Evolutionary conservation across 176 grass and related monocot genomes (phyloP).

Genomic region (Aegilops tauschii): DNA sequence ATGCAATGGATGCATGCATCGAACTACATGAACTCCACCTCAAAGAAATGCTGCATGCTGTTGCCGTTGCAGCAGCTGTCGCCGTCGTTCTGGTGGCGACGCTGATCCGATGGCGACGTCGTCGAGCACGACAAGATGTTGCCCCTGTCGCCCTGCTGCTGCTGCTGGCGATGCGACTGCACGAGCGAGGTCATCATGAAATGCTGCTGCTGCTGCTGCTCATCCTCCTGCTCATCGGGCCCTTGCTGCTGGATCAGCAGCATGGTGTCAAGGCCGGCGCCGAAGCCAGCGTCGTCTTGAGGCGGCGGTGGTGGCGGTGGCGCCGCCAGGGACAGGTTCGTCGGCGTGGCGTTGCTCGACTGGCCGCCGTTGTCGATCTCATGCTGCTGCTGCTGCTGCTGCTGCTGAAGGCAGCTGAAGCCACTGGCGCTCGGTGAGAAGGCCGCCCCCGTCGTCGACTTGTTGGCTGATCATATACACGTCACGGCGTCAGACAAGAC

Average conservation of each 20-base stretch:
- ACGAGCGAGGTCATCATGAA: constrained; percentile 14
- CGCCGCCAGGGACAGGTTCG: constrained; percentile 24
- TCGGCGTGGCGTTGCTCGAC: constrained; percentile 5
- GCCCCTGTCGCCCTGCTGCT: background rate
- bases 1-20: background rate
- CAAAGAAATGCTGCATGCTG: constrained; percentile 45
- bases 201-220: too few relatives aligned
- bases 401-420: constrained; percentile 33
- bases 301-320: background rate
- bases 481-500: constrained; percentile 6
- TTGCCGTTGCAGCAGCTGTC: constrained; percentile 18
- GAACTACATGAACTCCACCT: constrained; percentile 50
- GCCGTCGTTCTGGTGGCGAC: constrained; percentile 34
- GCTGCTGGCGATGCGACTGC: constrained; percentile 4
- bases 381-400: background rate
- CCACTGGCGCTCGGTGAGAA: constrained; percentile 25
- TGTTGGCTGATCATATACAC: constrained; percentile 2
- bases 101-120: constrained; percentile 32
- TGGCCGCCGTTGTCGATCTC: constrained; percentile 33
- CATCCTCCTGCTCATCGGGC: background rate
- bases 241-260: background rate
- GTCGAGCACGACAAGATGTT: constrained; percentile 41
- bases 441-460: background rate
- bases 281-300: background rate
- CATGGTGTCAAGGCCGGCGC: constrained; percentile 21